phyloP scores from a whole-genome alignment of 331 rosid genomes.

The Pyracantha coccinea region DNA sequence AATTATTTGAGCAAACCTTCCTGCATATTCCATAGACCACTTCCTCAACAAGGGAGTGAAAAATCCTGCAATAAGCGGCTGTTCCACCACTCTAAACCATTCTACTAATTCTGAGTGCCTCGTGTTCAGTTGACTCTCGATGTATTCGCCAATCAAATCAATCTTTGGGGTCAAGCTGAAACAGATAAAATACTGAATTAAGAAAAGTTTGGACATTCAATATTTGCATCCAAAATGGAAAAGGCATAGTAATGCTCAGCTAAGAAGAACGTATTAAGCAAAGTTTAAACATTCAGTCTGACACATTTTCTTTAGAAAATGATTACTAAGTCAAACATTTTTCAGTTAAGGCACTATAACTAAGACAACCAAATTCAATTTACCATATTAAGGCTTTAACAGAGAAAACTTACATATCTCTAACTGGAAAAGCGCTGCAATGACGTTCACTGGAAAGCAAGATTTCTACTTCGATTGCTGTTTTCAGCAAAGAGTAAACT shows the following conservation, averaged over 20 bases:
- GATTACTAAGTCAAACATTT: background rate
- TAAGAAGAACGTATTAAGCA: background rate
- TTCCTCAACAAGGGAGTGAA: slow-evolving; percentile 49
- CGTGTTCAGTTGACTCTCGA: slow-evolving; percentile 34
- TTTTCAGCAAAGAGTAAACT: slow-evolving; percentile 50
- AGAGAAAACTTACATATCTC: slow-evolving; percentile 45
- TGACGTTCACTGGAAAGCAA: slow-evolving; percentile 51
- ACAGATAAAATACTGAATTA: slow-evolving; percentile 3
- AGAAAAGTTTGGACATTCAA: slow-evolving; percentile 13
- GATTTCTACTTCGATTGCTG: slow-evolving; percentile 54
- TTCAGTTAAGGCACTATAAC: background rate
- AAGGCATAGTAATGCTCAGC: background rate
- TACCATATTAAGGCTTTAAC: background rate
- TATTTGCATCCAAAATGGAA: background rate
- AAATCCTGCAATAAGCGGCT: slow-evolving; percentile 37
- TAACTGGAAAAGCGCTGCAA: slow-evolving; percentile 39
- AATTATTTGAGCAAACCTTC: slow-evolving; percentile 50
- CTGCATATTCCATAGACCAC: slow-evolving; percentile 71
- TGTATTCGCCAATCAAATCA: slow-evolving; percentile 28
- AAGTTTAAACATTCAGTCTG: slow-evolving; percentile 4
- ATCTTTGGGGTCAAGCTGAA: slow-evolving; percentile 49
- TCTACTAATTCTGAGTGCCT: slow-evolving; percentile 42
- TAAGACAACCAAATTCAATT: background rate
- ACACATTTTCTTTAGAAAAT: background rate
- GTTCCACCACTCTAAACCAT: slow-evolving; percentile 52